These are phyloP conservation scores for Collybia mongolica DNA, from an alignment of 768 basidiomycete genomes.

Conservation along the genomic window DNA sequence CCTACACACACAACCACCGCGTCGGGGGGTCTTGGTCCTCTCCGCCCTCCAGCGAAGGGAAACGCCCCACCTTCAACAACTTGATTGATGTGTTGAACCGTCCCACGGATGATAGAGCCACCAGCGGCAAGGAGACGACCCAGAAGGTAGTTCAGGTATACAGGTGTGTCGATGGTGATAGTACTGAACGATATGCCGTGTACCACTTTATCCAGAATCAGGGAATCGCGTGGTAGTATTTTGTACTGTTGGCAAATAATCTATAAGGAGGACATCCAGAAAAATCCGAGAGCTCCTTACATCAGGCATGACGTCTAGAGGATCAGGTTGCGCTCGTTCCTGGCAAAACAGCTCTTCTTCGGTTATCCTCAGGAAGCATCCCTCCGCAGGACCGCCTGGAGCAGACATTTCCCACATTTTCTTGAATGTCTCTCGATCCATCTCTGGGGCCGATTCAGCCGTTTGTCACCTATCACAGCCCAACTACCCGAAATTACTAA, in stretches of 20 bases:
- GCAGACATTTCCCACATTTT: slow-evolving; percentile 70
- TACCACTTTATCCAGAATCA: slow-evolving; percentile 34
- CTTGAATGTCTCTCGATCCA: slow-evolving; percentile 70
- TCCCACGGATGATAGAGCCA: slow-evolving; percentile 49
- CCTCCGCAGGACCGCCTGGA: slow-evolving; percentile 49
- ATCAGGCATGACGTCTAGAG: slow-evolving; percentile 50
- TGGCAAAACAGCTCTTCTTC: slow-evolving; percentile 60
- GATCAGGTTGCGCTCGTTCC: slow-evolving; percentile 32
- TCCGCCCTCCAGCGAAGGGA: slow-evolving; percentile 20
- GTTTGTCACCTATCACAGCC: background rate
- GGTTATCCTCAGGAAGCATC: slow-evolving; percentile 61
- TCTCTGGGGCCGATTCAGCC: slow-evolving; percentile 33
- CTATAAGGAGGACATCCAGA: background rate
- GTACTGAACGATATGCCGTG: slow-evolving; percentile 57
- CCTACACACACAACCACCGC: slow-evolving; percentile 69
- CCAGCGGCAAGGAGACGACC: slow-evolving; percentile 55
- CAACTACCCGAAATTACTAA: slow-evolving; percentile 18
- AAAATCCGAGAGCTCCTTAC: slow-evolving; percentile 26
- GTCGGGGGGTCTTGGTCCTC: slow-evolving; percentile 28
- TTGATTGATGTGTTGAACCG: slow-evolving; percentile 63
- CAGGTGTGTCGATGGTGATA: slow-evolving; percentile 59
- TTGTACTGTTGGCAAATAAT: slow-evolving; percentile 17
- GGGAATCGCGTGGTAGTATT: slow-evolving; percentile 35
- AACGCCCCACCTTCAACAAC: slow-evolving; percentile 52
- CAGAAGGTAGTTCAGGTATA: slow-evolving; percentile 65